Conservation (phyloP, 1,284 basidiomycete genomes). For the Marasmius oreades region DNA sequence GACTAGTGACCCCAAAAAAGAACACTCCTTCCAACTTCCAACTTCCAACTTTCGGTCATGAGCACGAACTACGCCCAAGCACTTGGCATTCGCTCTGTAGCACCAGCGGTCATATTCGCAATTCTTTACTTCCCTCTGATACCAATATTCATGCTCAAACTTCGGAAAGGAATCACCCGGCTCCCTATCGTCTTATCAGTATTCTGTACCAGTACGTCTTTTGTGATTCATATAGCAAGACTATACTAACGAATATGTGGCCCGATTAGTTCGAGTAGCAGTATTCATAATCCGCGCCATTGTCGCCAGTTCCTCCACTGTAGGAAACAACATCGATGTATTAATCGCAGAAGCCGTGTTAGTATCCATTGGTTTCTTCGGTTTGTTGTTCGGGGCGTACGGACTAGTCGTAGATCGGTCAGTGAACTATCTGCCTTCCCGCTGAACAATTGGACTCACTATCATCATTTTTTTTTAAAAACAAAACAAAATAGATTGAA, state of each 20-base stretch:
- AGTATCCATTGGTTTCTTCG: constrained; percentile 22
- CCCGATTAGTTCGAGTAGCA: constrained; percentile 15
- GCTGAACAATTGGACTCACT: not conserved
- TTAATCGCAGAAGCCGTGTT: constrained; percentile 16
- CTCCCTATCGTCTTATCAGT: constrained; percentile 29
- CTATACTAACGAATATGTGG: not conserved
- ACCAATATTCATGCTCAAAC: constrained; percentile 23
- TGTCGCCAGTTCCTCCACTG: constrained; percentile 8
- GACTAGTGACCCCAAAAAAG: not conserved
- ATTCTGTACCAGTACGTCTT: constrained; percentile 30
- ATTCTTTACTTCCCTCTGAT: constrained; percentile 29
- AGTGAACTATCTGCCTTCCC: not conserved
- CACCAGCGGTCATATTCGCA: constrained; percentile 34
- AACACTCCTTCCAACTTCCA: too few relatives aligned
- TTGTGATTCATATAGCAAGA: not conserved
- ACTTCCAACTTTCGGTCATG: not conserved
- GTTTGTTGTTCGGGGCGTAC: constrained; percentile 23
- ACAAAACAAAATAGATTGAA: not conserved
- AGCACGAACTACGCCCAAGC: constrained; percentile 21
- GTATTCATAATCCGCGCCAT: constrained; percentile 15
- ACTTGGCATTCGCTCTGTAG: constrained; percentile 32
- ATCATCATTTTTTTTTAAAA: too few relatives aligned
- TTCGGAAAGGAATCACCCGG: constrained; percentile 24
- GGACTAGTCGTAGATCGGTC: constrained; percentile 20
- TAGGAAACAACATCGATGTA: constrained; percentile 12